Conservation (phyloP, 306 rosid genomes). For the Ziziphus jujuba region DNA sequence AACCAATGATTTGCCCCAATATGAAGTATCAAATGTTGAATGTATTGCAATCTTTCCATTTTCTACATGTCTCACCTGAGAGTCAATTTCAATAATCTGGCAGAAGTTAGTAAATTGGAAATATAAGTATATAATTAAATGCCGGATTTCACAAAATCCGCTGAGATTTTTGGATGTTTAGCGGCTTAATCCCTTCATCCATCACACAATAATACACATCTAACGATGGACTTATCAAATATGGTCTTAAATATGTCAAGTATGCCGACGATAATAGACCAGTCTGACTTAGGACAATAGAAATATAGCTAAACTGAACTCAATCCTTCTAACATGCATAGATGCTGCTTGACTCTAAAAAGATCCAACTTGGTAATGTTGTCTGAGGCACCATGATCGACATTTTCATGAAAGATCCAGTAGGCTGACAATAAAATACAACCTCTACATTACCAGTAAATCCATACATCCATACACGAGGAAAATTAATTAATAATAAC, state of each 20-base stretch:
- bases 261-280: constrained; percentile 25
- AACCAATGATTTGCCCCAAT: no score
- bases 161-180: not conserved
- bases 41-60: no score
- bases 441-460: constrained; percentile 46
- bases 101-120: not conserved
- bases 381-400: constrained; percentile 11
- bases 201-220: no score
- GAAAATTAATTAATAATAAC: constrained; percentile 1
- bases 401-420: constrained; percentile 38
- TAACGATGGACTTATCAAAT: no score
- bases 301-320: constrained; percentile 12
- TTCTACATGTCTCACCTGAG: no score
- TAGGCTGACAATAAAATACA: constrained; percentile 52
- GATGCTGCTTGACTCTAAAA: constrained; percentile 18
- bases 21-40: no score
- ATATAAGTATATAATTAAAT: not conserved
- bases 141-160: not conserved
- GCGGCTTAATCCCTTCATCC: constrained; percentile 1
- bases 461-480: constrained; percentile 30
- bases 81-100: no score
- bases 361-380: constrained; percentile 26
- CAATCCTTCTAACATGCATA: constrained; percentile 15
- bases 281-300: constrained; percentile 21
- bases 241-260: not conserved